These are phyloP conservation scores for Solanum lignicaule DNA, from an alignment of 257 asterid genomes.

Conservation along the genomic window DNA sequence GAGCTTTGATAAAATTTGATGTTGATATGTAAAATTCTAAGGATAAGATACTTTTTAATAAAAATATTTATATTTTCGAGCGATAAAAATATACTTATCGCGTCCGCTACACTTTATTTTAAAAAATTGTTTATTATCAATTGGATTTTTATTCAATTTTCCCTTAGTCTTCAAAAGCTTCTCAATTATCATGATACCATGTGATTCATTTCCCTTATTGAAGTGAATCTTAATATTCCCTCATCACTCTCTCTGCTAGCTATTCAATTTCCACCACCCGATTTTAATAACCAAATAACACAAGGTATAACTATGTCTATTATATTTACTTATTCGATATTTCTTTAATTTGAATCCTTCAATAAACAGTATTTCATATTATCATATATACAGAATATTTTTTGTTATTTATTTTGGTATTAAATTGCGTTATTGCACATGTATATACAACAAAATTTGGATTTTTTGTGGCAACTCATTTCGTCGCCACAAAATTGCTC, in stretches of 20 bases:
- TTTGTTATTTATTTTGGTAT: not conserved
- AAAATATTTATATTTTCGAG: not conserved
- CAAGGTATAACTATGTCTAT: not conserved
- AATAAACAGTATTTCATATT: not conserved
- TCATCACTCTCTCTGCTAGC: not conserved
- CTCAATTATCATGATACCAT: constrained; percentile 22
- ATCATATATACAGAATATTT: not conserved
- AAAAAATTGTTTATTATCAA: not conserved
- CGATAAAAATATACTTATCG: not conserved
- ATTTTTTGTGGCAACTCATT: not conserved
- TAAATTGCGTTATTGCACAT: not conserved
- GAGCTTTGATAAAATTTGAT: fast-evolving
- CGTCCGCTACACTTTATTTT: not conserved
- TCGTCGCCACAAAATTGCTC: too few species aligned
- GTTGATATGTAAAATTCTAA: fast-evolving
- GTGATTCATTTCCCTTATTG: constrained; percentile 17
- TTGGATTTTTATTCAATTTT: not conserved
- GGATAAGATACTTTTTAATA: fast-evolving
- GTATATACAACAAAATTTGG: not conserved
- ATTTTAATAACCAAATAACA: not conserved
- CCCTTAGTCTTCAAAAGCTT: not conserved
- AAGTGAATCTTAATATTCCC: not conserved
- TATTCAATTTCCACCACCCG: not conserved
- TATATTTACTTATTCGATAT: not conserved
- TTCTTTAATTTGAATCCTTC: not conserved